Evolutionary conservation across 495 filamentous ascomycete genomes (phyloP), one percentile per base, ranked within the genome.

Genomic region (Entonaema liquescens): DNA sequence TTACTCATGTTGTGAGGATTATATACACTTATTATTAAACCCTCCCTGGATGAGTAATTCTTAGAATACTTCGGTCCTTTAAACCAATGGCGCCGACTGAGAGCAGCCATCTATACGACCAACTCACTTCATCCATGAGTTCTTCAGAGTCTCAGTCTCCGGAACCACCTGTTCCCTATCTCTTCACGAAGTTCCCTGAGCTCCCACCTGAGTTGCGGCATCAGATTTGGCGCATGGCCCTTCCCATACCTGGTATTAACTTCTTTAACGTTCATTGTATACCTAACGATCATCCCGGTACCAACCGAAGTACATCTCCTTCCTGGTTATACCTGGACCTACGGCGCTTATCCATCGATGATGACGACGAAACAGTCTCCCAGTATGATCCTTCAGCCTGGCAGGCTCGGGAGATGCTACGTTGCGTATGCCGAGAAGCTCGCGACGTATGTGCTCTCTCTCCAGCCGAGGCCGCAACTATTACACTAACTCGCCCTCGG

Each of bases 161-260:
- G 15, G 35, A 58, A 21, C 19, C 12, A 40, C 9, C 28, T 5
- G 1, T 19, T 25, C n/a, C 59, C 9, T 38, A 50, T 5, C 47
- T 29, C 15, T 74, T 76, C 62, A 31, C 59, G 4, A 64, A 36
- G 12, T 77, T 77, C 63, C 21, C 50, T 0, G 13, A 65, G 5
- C 78, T 81, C 17, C 79, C 79, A 0, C 63, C 76, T 25, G 79
- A 81, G 38, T 59, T 81, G 15, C 74, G 79, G 3, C 74, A 73
- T 25, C 67, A 76, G 12, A 79, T 81, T 28, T 79, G 75, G 75
- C 73, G 56, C 4, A 19, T 47, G 6, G 75, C 73, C 11, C 36
- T 74, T 0, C 73, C 73, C 1, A 40, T 35, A 1, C 67, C 73
- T 5, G 73, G 73, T 31, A 68, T 77, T 40, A 77, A 77, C 60